Base-by-base conservation (phyloP, 495 filamentous ascomycete genomes). In the Sporormia fimetaria region DNA sequence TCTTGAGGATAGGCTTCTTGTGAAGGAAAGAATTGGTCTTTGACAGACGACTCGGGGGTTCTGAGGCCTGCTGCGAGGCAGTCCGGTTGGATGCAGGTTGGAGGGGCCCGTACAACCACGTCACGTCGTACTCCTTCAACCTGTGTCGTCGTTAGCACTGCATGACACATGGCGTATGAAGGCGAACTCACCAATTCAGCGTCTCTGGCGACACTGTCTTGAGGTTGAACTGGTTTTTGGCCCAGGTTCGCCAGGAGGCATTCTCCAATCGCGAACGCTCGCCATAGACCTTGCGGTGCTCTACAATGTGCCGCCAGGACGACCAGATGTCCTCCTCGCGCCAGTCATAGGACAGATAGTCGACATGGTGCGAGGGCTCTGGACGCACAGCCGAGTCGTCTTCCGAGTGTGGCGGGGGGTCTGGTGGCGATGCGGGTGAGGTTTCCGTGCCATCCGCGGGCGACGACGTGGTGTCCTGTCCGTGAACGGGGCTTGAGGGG, bases 171-270 rank as follows among this genome's bases (percentile, higher is more conserved):
- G 34, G 15, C 22, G 40, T 29, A 9, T 9, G 21, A 35, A 4
- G 28, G 24, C 17, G 31, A 14, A 68, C 75, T 42, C 60, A 92
- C 87, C 87, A 95, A 57, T 95, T 94, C 33, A 95, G 62, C 2
- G 78, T 80, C 57, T 93, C 83, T 5, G 87, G 83, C 5, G 86
- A 86, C 3, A 94, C 75, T 0, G 90, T 96, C 56, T 76, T 77
- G 39, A 95, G 60, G 17, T 80, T 74, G 56, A 87, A 76, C 57
- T 92, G 93, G 14, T 78, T 65, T 58, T 96, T 95, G 56, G 83
- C 76, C 90, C 90, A 98, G n/a, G 87, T 90, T 54, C 90, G 71
- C 90, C 90, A 98, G 3, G 88, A 94, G 3, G 90, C 90, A 64
- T 98, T 98, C 59, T 98, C 90, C 35, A 98, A 60, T 37, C 90